These are phyloP conservation scores for Fusarium drepaniforme DNA, from an alignment of 2,329 filamentous ascomycete species.

Conservation along the genomic window DNA sequence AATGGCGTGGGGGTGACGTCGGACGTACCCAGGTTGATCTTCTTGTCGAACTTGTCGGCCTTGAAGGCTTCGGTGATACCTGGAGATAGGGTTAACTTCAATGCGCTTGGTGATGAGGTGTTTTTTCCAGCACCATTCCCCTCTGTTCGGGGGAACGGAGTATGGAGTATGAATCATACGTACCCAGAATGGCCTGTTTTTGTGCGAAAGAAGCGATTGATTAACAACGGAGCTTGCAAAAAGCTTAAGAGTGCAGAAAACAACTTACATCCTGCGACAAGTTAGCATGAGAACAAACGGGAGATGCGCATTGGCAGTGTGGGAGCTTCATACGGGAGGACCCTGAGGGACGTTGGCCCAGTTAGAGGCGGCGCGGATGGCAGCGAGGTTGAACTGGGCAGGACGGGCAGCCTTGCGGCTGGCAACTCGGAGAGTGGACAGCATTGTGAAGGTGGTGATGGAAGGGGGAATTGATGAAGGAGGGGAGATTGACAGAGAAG, in stretches of 20 bases:
- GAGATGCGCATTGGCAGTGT: constrained; percentile 25
- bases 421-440: constrained; percentile 67
- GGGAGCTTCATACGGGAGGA: constrained; percentile 79
- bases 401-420: constrained; percentile 62
- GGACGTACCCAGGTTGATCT: constrained; percentile 92
- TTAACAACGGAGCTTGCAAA: constrained; percentile 35
- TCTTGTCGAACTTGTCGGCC: constrained; percentile 91
- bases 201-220: constrained; percentile 32
- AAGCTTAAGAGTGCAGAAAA: constrained; percentile 15
- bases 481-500: constrained; percentile 26
- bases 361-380: constrained; percentile 75
- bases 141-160: constrained; percentile 21
- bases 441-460: constrained; percentile 57
- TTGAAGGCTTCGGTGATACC: constrained; percentile 99
- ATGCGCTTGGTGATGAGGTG: constrained; percentile 16
- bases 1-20: constrained; percentile 16
- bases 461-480: constrained; percentile 20
- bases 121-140: constrained; percentile 26
- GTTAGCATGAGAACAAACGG: constrained; percentile 34
- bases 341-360: constrained; percentile 95
- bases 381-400: constrained; percentile 51
- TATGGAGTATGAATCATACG: constrained; percentile 40
- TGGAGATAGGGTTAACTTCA: constrained; percentile 49
- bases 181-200: constrained; percentile 81
- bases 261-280: constrained; percentile 53